Evolutionary conservation across 192 early-diverging fungal genomes (phyloP), one percentile per base, ranked within the genome.

Genomic region (Lobosporangium transversale): DNA sequence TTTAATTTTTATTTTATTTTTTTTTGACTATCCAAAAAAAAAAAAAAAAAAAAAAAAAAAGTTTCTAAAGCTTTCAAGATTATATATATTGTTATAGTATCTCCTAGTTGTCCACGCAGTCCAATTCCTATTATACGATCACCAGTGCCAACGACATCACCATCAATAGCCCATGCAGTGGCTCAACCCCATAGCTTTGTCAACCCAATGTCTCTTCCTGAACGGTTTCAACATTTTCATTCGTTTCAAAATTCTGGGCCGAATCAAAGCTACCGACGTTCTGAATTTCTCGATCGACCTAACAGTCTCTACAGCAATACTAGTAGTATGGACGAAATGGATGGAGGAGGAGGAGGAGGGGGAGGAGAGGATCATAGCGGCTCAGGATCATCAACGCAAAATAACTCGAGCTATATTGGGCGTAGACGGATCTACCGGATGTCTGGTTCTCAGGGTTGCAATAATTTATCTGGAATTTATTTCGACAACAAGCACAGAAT

Each of bases 171-270:
- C 9, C 52, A 76, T 58, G 73, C 73, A 4, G 40, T 53, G 2
- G 73, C 65, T 20, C 63, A 67, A 12, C 73, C 73, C 4, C 65
- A 56, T 0, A 53, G 64, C 8, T 62, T 62, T 20, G 26, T 43
- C 8, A 76, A 54, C 31, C 63, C 63, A 15, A 32, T 76, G n/a
- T 66, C 73, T 1, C 27, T 76, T 12, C 73, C 73, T 12, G 73
- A 76, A 27, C 64, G 73, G 6, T 76, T 76, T 51, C 73, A 76
- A 45, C 65, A 76, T 32, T 67, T 76, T 44, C 65, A 67, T 54
- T 66, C 64, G 5, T 60, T 61, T 18, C 49, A 48, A 26, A 43
- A 57, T 17, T 18, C 62, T 44, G 70, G 70, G 11, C 12, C 64
- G 2, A 76, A 27, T 21, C 24, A 45, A 14, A 53, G 35, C 17